These are phyloP conservation scores for Salvia rosmarinus DNA, from an alignment of 257 asterid genomes.

Conservation along the genomic window DNA sequence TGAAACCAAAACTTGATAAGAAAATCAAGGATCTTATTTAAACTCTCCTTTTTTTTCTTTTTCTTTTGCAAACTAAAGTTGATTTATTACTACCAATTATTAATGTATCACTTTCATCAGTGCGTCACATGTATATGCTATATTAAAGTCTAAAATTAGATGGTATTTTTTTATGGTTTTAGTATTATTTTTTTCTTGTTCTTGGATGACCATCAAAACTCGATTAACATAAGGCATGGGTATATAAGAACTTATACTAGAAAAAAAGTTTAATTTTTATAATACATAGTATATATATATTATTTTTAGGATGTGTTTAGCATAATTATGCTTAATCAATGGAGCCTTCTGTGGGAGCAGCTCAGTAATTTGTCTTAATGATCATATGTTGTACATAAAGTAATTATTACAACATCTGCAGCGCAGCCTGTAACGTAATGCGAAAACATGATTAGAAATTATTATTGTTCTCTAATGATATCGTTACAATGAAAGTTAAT, in stretches of 20 bases:
- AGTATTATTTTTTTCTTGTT: not conserved
- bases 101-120: no score
- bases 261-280: not conserved
- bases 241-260: not conserved
- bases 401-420: constrained; percentile 42
- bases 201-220: not conserved
- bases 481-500: no score
- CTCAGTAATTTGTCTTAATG: constrained; percentile 34
- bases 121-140: no score
- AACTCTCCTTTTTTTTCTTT: no score
- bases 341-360: constrained; percentile 43
- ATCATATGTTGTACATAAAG: constrained; percentile 34
- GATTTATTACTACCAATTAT: no score
- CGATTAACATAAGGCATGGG: not conserved
- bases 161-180: not conserved
- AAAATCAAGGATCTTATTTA: no score
- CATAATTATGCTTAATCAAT: constrained; percentile 35
- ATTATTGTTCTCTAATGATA: not conserved
- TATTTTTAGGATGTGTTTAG: constrained; percentile 13
- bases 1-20: no score
- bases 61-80: no score
- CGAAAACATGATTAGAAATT: constrained; percentile 33
- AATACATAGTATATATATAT: not conserved
- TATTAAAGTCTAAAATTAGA: no score
- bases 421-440: constrained; percentile 41